Conservation (phyloP, 208 protist species). For the Trypanosoma brucei region DNA sequence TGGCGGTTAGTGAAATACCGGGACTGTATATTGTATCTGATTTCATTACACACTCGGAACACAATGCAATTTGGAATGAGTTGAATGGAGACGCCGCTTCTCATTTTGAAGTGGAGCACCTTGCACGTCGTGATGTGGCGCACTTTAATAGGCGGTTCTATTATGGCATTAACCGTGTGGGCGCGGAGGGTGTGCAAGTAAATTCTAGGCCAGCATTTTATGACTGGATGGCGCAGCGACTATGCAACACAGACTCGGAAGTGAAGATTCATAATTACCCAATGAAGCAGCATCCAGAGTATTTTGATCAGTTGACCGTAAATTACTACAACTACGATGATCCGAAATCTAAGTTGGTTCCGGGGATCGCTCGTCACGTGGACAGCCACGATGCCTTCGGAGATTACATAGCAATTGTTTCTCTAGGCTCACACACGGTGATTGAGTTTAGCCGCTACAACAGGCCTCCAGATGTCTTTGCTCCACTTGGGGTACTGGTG, state of each 20-base stretch:
- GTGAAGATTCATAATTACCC: constrained; percentile 30
- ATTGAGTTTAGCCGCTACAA: constrained; percentile 69
- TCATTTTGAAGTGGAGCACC: constrained; percentile 34
- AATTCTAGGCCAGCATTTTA: constrained; percentile 62
- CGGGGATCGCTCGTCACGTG: constrained; percentile 72
- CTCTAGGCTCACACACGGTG: constrained; percentile 76
- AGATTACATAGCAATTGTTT: constrained; percentile 56
- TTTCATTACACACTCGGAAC: constrained; percentile 57
- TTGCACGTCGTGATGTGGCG: constrained; percentile 57
- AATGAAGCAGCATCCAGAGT: neutral
- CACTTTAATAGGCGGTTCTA: constrained; percentile 82
- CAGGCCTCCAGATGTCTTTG: constrained; percentile 20
- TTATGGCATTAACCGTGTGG: constrained; percentile 63
- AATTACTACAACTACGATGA: constrained; percentile 76
- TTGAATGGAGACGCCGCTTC: constrained; percentile 19
- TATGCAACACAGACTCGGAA: constrained; percentile 38
- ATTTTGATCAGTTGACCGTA: constrained; percentile 72
- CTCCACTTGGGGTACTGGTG: constrained; percentile 40
- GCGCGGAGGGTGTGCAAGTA: constrained; percentile 39
- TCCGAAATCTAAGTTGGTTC: constrained; percentile 13
- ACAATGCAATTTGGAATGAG: constrained; percentile 43
- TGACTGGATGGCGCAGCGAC: constrained; percentile 47
- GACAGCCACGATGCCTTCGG: constrained; percentile 66
- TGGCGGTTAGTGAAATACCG: constrained; percentile 28
- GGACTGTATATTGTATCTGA: constrained; percentile 52